These are phyloP conservation scores for Grammothele lineata DNA, from an alignment of 768 basidiomycete genomes.

Conservation along the genomic window DNA sequence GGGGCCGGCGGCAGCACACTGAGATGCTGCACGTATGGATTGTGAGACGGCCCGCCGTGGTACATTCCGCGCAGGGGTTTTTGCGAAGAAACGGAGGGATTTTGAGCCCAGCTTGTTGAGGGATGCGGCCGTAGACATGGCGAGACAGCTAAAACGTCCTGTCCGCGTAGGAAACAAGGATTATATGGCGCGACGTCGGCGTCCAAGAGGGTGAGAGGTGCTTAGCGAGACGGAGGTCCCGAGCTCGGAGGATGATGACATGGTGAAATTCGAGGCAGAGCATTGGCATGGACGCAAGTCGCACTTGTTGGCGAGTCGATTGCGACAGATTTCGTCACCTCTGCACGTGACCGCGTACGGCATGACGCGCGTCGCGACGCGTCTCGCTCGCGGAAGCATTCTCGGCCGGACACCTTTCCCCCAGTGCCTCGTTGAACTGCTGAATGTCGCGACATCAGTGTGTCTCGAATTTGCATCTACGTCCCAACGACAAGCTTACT, in stretches of 20 bases:
- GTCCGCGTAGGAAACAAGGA: not conserved
- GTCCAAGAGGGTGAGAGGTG: not conserved
- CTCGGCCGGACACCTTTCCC: too few species aligned
- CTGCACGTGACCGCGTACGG: slow-evolving; percentile 13
- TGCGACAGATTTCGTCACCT: slow-evolving; percentile 19
- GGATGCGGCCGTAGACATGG: too few species aligned
- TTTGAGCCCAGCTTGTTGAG: not conserved
- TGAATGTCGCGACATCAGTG: too few species aligned
- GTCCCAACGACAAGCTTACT: too few species aligned
- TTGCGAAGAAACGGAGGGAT: slow-evolving; percentile 7
- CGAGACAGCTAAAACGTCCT: too few species aligned
- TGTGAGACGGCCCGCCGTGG: slow-evolving; percentile 4
- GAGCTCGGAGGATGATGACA: not conserved
- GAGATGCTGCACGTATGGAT: slow-evolving; percentile 8
- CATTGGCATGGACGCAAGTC: not conserved
- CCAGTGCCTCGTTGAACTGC: too few species aligned
- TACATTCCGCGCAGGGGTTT: slow-evolving; percentile 2
- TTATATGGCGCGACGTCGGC: not conserved
- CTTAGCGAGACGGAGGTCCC: slow-evolving; percentile 2
- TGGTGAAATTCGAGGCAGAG: not conserved
- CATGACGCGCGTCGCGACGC: not conserved
- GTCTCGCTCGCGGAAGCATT: not conserved
- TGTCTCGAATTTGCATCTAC: too few species aligned
- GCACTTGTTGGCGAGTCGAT: slow-evolving; percentile 10
- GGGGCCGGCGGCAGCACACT: slow-evolving; percentile 8